Evolutionary conservation across 139 green algal species (phyloP).

Genomic region (Pycnococcus provasolii): DNA sequence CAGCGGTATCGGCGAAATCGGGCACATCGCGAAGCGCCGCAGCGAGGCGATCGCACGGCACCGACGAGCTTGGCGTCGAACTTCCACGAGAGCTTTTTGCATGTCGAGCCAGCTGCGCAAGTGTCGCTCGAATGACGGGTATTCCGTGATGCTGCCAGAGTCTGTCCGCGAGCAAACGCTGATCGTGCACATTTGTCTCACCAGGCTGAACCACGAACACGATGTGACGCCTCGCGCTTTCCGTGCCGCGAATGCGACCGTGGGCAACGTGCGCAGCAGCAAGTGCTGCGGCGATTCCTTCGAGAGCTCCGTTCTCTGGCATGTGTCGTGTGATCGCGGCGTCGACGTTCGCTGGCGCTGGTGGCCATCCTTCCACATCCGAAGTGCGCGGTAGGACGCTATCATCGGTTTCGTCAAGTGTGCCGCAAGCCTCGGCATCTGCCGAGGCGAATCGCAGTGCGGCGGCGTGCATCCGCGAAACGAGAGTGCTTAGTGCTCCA

Average conservation of each 20-base stretch:
- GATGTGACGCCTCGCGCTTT: slow-evolving; percentile 37
- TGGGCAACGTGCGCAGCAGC: slow-evolving; percentile 16
- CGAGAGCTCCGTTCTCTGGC: slow-evolving; percentile 56
- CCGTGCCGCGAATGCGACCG: too few relatives aligned
- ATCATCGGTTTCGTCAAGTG: too few relatives aligned
- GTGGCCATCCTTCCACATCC: too few relatives aligned
- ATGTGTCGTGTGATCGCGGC: slow-evolving; percentile 24
- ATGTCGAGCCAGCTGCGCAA: slow-evolving; percentile 49
- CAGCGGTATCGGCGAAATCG: too few relatives aligned
- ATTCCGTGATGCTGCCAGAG: slow-evolving; percentile 69
- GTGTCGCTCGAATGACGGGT: slow-evolving; percentile 50
- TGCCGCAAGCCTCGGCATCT: too few relatives aligned
- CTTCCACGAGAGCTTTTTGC: not conserved
- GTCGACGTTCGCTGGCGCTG: too few relatives aligned
- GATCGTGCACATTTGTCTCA: slow-evolving; percentile 87
- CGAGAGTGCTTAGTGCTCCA: slow-evolving; percentile 58
- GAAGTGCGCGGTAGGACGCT: too few relatives aligned
- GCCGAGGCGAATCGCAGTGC: too few relatives aligned
- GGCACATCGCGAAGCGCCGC: too few relatives aligned
- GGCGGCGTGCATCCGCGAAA: slow-evolving; percentile 49
- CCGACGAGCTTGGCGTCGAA: too few relatives aligned
- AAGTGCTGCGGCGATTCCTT: slow-evolving; percentile 43
- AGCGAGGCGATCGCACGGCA: too few relatives aligned
- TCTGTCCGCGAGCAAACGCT: slow-evolving; percentile 45
- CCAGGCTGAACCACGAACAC: slow-evolving; percentile 85